Evolutionary conservation across 2,329 filamentous ascomycete species (phyloP).

Genomic region (Alternaria conjuncta): DNA sequence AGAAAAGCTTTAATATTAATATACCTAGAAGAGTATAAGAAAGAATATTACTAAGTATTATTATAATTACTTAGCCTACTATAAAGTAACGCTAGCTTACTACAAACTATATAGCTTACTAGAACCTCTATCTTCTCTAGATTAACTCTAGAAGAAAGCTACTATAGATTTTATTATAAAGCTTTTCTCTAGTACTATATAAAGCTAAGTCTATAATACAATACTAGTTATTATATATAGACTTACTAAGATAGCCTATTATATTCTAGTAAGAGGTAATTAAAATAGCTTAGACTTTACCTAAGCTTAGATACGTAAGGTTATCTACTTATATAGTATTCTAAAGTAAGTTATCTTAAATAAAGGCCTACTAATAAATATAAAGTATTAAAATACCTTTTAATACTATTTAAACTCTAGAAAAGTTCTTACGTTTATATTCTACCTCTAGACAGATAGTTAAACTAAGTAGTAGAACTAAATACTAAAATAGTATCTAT

Average conservation of each 20-base stretch:
- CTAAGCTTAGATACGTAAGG: background rate
- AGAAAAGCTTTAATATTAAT: background rate
- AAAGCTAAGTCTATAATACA: background rate
- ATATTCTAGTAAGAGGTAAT: background rate
- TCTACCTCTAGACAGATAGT: background rate
- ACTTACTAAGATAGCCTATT: background rate
- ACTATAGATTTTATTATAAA: background rate
- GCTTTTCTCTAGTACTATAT: background rate
- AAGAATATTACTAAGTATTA: background rate
- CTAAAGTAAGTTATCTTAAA: background rate
- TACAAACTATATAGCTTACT: background rate
- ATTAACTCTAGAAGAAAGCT: background rate
- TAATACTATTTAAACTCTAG: background rate
- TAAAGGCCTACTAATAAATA: background rate
- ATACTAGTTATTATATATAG: background rate
- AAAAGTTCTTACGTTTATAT: background rate
- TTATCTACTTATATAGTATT: background rate
- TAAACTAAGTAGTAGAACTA: background rate
- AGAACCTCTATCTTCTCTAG: background rate
- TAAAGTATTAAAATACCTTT: background rate
- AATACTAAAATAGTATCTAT: background rate
- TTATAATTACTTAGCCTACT: background rate
- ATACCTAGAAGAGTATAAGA: background rate
- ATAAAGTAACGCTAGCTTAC: background rate
- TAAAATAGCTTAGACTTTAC: background rate